phyloP scores from a whole-genome alignment of 345 rosid genomes.

The Salix arbutifolia region DNA sequence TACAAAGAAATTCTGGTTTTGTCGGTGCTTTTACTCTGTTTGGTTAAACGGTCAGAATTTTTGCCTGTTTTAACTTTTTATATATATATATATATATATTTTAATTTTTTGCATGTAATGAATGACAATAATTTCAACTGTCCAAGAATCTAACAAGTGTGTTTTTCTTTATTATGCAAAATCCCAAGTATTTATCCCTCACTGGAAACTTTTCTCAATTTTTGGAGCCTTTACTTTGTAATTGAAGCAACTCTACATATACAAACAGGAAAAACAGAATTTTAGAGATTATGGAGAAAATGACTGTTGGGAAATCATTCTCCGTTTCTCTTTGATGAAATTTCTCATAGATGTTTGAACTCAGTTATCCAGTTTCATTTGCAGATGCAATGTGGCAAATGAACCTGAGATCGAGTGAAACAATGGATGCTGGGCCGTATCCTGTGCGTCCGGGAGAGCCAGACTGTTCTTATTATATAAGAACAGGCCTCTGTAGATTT shows the following conservation, averaged over 20 bases:
- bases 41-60: not conserved
- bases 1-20: not conserved
- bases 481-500: constrained; percentile 98
- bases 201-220: not conserved
- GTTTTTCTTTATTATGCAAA: not conserved
- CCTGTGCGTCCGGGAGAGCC: constrained; percentile 95
- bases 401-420: constrained; percentile 64
- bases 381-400: constrained; percentile 92
- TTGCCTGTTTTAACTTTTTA: not conserved
- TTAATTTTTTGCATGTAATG: not conserved
- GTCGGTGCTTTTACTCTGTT: not conserved
- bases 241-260: not conserved
- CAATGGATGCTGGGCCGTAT: constrained; percentile 63
- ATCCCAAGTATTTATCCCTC: not conserved
- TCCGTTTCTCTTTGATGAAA: not conserved
- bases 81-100: not conserved
- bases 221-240: constrained; percentile 4
- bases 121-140: not conserved
- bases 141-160: not conserved
- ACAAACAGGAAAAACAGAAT: not conserved
- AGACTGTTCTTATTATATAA: constrained; percentile 90
- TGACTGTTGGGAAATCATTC: not conserved
- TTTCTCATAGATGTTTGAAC: constrained; percentile 19
- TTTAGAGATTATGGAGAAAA: not conserved
- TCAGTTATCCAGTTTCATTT: constrained; percentile 15